phyloP scores from a whole-genome alignment of 768 basidiomycete species.

The Mycena vulgaris region DNA sequence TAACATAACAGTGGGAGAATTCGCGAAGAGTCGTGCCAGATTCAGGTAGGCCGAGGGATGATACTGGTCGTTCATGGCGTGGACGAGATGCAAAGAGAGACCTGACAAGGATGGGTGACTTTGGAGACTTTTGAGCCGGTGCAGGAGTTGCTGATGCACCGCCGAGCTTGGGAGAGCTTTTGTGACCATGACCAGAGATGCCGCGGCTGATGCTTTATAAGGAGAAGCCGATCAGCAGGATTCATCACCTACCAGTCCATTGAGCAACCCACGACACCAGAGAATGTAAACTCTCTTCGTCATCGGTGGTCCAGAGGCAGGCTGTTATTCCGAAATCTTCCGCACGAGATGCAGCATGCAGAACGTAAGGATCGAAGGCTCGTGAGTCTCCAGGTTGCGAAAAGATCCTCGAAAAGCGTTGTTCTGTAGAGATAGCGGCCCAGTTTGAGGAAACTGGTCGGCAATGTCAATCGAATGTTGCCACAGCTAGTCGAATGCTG shows the following conservation, averaged over 20 bases:
- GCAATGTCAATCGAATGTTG: background rate
- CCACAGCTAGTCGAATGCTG: background rate
- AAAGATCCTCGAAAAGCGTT: conserved; percentile 55
- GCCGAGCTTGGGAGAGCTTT: conserved; percentile 40
- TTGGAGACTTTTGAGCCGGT: conserved; percentile 44
- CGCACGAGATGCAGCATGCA: conserved; percentile 40
- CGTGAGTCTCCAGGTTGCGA: conserved; percentile 44
- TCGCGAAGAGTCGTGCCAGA: conserved; percentile 73
- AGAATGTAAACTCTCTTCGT: conserved; percentile 46
- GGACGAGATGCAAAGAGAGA: conserved; percentile 65
- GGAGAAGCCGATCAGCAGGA: conserved; percentile 24
- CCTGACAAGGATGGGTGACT: conserved; percentile 41
- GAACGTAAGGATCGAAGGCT: conserved; percentile 55
- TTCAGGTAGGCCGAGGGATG: conserved; percentile 71
- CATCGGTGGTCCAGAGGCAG: conserved; percentile 65
- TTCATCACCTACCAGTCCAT: conserved; percentile 60
- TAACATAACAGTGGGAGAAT: conserved; percentile 62
- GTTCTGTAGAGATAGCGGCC: conserved; percentile 46
- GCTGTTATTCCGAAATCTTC: conserved; percentile 54
- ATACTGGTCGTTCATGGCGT: conserved; percentile 54
- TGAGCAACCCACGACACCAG: conserved; percentile 53
- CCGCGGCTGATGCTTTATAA: conserved; percentile 28
- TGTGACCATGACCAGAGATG: conserved; percentile 43
- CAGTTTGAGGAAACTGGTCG: conserved; percentile 39
- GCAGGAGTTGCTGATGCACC: conserved; percentile 45